Base-by-base conservation (phyloP, 2,329 filamentous ascomycete species). In the Hypoxylon sp. region DNA sequence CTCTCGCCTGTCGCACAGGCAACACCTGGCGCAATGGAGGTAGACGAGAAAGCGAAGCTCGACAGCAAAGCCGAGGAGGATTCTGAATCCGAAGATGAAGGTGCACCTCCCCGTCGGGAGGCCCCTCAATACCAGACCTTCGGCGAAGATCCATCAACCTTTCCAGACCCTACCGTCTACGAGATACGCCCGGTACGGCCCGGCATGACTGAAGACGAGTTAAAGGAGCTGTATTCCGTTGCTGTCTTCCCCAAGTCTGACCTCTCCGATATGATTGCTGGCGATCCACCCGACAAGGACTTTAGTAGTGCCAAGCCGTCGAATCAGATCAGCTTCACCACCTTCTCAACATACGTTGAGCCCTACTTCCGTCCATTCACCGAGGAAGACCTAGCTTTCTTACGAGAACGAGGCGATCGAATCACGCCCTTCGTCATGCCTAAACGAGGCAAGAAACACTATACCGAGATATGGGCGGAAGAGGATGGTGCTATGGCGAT, bases 271-370 rank as follows among this genome's bases (percentile, higher is more conserved):
- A 85, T 96, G 73, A 97, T 97, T 71, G 92, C 95, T 10, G 96
- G 96, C 53, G 90, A 92, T 42, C 92, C 95, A 1, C 95, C 96
- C 1, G 95, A 98, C 80, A 94, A 93, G 79, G 96, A 99, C 82
- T 98, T 98, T 77, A 98, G 93, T 78, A 97, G 90, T 77, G 92
- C 94, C 35, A 99, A 98, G 79, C 94, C 95, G 4, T 91, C 91
- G 20, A 97, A 95, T 75, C 96, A 99, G 83, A 96, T 98, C 79
- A 95, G 92, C 78, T 96, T 96, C 72, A 92, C 90, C 63, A 97
- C 95, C 1, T 99, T 99, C 80, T 91, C 92, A n/a, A 90, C 92
- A 5, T 97, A 96, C 77, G 88, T 97, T 61, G 96, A 99, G 71
- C 93, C 95, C 0, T 98, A 93, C 82, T 96, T 98, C 72, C 89